Percentiles rank a stretch among this genome's conserved stretches.
Conservation (phyloP, 495 filamentous ascomycete species). For the Rostrohypoxylon terebratum region DNA sequence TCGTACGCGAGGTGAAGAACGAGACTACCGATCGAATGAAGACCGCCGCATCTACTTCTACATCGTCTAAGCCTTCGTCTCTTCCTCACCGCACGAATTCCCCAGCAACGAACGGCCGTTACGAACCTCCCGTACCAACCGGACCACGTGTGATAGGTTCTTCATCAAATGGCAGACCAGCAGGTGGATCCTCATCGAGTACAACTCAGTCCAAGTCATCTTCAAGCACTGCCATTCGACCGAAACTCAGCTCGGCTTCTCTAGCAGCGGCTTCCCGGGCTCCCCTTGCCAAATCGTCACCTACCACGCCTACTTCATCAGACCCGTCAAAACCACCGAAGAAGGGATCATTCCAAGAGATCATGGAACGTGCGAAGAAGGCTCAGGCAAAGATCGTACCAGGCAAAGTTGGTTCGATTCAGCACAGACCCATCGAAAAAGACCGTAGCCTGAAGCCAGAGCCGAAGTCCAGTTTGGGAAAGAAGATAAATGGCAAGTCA, state of each 20-base stretch:
- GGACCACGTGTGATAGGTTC: conserved; percentile 29
- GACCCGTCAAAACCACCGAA: conserved; percentile 62
- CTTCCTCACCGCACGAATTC: conserved; percentile 48
- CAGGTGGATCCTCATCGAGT: conserved; percentile 20
- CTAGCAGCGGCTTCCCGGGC: conserved; percentile 36
- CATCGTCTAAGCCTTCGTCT: conserved; percentile 33
- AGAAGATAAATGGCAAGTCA: conserved; percentile 40
- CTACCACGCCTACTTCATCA: conserved; percentile 42
- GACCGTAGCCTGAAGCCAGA: conserved; percentile 59
- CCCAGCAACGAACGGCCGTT: conserved; percentile 45
- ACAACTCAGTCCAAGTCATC: conserved; percentile 33
- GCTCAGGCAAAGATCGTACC: conserved; percentile 55
- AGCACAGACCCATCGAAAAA: conserved; percentile 66
- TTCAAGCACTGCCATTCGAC: conserved; percentile 23
- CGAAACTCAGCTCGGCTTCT: conserved; percentile 35
- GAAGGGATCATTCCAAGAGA: conserved; percentile 74
- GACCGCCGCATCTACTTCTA: conserved; percentile 15
- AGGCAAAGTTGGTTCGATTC: conserved; percentile 64
- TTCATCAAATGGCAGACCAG: conserved; percentile 39
- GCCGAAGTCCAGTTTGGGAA: conserved; percentile 36
- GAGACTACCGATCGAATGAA: conserved; percentile 44
- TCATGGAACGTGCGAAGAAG: conserved; percentile 73
- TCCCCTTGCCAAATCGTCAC: conserved; percentile 39
- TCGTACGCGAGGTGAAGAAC: conserved; percentile 45
- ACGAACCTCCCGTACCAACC: conserved; percentile 39